These are phyloP conservation scores for Geotrichum phurueaensis DNA, from an alignment of 1,139 yeast species.

Conservation along the genomic window DNA sequence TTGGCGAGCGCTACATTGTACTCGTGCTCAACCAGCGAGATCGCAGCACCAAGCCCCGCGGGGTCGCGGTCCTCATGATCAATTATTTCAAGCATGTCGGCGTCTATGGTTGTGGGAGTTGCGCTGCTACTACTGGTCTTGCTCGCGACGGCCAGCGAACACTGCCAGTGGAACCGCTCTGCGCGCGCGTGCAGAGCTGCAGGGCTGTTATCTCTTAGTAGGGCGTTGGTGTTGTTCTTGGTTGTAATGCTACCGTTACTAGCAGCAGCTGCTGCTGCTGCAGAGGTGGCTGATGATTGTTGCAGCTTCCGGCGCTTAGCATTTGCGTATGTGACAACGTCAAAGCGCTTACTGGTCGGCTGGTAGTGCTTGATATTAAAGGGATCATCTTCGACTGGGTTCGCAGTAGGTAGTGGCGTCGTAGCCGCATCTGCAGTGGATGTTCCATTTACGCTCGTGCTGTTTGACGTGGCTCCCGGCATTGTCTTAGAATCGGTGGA, in stretches of 20 bases:
- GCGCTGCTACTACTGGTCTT: neutral
- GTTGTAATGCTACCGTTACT: neutral
- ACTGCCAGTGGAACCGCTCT: neutral
- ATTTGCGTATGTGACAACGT: conserved; percentile 19
- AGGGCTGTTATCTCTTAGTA: neutral
- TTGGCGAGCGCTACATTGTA: conserved; percentile 11
- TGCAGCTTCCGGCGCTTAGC: conserved; percentile 14
- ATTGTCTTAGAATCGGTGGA: conserved; percentile 8
- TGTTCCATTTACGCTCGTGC: neutral
- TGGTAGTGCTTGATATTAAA: conserved; percentile 13
- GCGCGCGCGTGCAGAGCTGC: neutral
- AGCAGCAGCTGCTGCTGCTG: neutral
- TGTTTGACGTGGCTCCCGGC: neutral
- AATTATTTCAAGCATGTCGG: neutral
- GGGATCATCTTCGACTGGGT: conserved; percentile 11
- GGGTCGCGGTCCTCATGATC: conserved; percentile 1
- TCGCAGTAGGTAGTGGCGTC: neutral
- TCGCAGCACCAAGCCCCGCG: conserved; percentile 3
- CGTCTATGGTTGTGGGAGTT: neutral
- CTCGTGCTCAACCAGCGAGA: conserved; percentile 11
- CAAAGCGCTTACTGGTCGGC: conserved; percentile 15
- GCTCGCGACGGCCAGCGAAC: neutral
- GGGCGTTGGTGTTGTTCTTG: neutral
- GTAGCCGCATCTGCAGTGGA: neutral
- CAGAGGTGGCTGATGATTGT: neutral